A percentile compares a stretch with the other conserved stretches of the same genome.
Conservation (phyloP, 768 basidiomycete genomes). For the Cystofilobasidium capitatum region DNA sequence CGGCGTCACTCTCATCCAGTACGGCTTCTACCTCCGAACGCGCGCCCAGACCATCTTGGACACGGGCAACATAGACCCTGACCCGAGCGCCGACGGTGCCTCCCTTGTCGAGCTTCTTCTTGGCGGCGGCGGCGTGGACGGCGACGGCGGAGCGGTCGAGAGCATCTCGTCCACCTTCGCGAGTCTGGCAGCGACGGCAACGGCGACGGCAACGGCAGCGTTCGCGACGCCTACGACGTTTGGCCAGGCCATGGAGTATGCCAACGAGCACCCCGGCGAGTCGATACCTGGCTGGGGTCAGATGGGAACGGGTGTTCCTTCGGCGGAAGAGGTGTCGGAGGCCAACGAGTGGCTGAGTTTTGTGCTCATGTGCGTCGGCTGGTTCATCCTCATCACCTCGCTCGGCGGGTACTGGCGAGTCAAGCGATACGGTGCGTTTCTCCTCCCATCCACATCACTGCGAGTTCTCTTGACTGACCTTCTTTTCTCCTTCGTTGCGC, state of each 20-base stretch:
- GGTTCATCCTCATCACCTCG: slow-evolving; percentile 83
- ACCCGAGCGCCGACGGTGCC: slow-evolving; percentile 27
- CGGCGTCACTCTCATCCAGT: slow-evolving; percentile 90
- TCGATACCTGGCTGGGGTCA: slow-evolving; percentile 28
- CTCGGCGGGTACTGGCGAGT: slow-evolving; percentile 51
- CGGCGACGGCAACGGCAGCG: slow-evolving; percentile 11
- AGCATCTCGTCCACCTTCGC: slow-evolving; percentile 2
- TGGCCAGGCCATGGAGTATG: slow-evolving; percentile 23
- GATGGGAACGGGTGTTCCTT: slow-evolving; percentile 32
- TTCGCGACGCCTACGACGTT: slow-evolving; percentile 21
- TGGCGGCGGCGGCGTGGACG: slow-evolving; percentile 30
- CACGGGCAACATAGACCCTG: slow-evolving; percentile 34
- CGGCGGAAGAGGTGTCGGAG: slow-evolving; percentile 36
- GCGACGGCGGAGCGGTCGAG: not conserved
- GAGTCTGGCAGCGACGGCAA: slow-evolving; percentile 3
- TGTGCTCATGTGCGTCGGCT: slow-evolving; percentile 69
- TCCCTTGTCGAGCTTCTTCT: slow-evolving; percentile 27
- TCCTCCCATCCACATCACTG: not conserved
- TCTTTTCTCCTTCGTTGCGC: not conserved
- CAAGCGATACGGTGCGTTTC: slow-evolving; percentile 19
- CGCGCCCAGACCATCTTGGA: slow-evolving; percentile 43
- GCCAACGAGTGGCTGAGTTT: slow-evolving; percentile 85
- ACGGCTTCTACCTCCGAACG: slow-evolving; percentile 63
- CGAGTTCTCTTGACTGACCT: not conserved
- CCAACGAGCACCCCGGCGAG: slow-evolving; percentile 32